Percentiles rank a stretch among this genome's conserved stretches.
Conservation (phyloP, 257 asterid genomes). For the Nicotiana undulata region DNA sequence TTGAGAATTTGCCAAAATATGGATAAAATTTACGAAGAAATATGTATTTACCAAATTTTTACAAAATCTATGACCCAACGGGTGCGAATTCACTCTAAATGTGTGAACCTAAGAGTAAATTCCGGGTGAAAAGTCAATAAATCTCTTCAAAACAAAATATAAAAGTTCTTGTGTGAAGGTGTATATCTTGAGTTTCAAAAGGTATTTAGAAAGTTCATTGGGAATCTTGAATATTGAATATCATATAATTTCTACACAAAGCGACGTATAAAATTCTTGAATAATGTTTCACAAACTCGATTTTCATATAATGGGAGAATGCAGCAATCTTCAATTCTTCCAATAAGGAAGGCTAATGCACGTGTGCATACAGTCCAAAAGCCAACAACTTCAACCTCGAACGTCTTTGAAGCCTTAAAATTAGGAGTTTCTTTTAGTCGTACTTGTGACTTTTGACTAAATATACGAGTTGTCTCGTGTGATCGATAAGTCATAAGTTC, state of each 20-base stretch:
- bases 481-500: too few relatives aligned
- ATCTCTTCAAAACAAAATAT: background rate
- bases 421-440: slow-evolving; percentile 28
- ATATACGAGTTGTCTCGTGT: background rate
- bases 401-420: slow-evolving; percentile 37
- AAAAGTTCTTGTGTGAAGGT: background rate
- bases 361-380: background rate
- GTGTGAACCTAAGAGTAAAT: background rate
- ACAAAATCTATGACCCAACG: too few relatives aligned
- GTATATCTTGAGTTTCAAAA: background rate
- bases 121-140: background rate
- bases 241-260: background rate
- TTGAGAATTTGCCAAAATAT: too few relatives aligned
- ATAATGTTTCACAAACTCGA: background rate
- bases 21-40: too few relatives aligned
- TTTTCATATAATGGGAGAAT: background rate
- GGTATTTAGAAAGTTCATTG: background rate
- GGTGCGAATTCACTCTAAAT: too few relatives aligned
- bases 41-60: too few relatives aligned
- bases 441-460: slow-evolving; percentile 30
- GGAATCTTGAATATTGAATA: background rate
- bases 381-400: slow-evolving; percentile 18
- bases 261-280: background rate
- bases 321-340: background rate
- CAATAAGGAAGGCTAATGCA: background rate